Conservation (phyloP, 2,329 filamentous ascomycete genomes). For the Fusarium keratoplasticum region DNA sequence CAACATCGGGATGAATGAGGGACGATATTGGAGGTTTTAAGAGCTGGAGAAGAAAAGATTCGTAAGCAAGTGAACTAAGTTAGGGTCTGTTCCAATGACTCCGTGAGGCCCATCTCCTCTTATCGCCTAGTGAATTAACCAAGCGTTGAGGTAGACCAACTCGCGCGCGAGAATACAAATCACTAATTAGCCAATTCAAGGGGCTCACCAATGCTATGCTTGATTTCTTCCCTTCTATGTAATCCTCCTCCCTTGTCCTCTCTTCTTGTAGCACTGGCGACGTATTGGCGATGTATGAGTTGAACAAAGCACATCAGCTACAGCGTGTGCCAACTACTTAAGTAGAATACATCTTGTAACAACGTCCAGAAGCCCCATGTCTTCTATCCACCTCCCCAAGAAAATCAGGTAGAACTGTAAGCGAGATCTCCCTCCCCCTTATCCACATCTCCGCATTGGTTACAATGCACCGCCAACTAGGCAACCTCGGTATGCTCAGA, state of each 20-base stretch:
- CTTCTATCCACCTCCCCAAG: not conserved
- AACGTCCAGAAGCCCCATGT: not conserved
- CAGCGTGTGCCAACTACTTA: not conserved
- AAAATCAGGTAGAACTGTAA: not conserved
- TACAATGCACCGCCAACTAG: not conserved
- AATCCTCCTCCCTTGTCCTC: not conserved
- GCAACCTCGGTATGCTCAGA: not conserved
- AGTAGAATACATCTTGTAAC: not conserved
- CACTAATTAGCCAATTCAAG: not conserved
- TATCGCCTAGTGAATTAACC: not conserved
- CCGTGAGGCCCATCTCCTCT: not conserved
- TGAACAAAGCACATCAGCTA: not conserved
- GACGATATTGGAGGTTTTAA: not conserved
- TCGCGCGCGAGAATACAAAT: not conserved
- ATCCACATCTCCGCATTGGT: not conserved
- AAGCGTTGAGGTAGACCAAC: not conserved
- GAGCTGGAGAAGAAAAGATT: not conserved
- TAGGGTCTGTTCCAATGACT: not conserved
- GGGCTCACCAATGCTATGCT: not conserved
- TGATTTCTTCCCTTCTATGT: not conserved
- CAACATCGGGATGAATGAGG: not conserved
- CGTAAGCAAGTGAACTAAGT: not conserved
- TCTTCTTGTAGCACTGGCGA: not conserved
- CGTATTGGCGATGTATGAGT: not conserved
- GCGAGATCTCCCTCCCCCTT: not conserved